Evolutionary conservation across 192 early-diverging fungal genomes (phyloP).

Genomic region (Umbelopsis sp.): DNA sequence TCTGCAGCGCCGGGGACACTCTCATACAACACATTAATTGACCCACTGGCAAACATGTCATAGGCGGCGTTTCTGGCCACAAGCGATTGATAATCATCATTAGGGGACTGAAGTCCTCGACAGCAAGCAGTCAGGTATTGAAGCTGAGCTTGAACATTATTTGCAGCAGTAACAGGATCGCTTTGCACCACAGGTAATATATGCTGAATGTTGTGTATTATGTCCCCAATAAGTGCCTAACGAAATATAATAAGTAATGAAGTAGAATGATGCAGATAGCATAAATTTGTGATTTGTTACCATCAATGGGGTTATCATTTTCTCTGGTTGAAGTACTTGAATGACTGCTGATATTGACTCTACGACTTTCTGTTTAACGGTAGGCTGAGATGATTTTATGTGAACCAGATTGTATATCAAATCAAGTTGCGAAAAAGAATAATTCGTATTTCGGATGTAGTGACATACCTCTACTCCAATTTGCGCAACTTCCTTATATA

Average conservation of each 20-base stretch:
- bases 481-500: slow-evolving; percentile 54
- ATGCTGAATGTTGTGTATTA: slow-evolving; percentile 22
- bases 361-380: slow-evolving; percentile 44
- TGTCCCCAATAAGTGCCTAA: slow-evolving; percentile 27
- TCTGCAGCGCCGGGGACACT: slow-evolving; percentile 30
- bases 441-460: too few species aligned
- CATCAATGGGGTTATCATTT: slow-evolving; percentile 38
- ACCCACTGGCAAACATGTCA: slow-evolving; percentile 36
- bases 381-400: slow-evolving; percentile 2
- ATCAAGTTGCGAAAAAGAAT: neutral
- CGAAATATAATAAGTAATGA: slow-evolving; percentile 12
- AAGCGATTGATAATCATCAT: slow-evolving; percentile 46
- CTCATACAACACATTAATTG: slow-evolving; percentile 20
- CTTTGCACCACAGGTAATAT: neutral
- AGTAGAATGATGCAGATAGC: neutral
- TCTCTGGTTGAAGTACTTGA: slow-evolving; percentile 42
- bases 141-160: slow-evolving; percentile 43
- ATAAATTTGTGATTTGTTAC: slow-evolving; percentile 20
- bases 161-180: slow-evolving; percentile 32
- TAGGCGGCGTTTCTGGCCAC: slow-evolving; percentile 21
- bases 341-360: slow-evolving; percentile 49
- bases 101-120: slow-evolving; percentile 53
- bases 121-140: slow-evolving; percentile 53
- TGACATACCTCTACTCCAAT: slow-evolving; percentile 22
- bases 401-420: neutral